Percentiles rank a stretch among this genome's conserved stretches.
Evolutionary conservation across 2,329 filamentous ascomycete genomes (phyloP).

Genomic region (Lachnellula occidentalis): DNA sequence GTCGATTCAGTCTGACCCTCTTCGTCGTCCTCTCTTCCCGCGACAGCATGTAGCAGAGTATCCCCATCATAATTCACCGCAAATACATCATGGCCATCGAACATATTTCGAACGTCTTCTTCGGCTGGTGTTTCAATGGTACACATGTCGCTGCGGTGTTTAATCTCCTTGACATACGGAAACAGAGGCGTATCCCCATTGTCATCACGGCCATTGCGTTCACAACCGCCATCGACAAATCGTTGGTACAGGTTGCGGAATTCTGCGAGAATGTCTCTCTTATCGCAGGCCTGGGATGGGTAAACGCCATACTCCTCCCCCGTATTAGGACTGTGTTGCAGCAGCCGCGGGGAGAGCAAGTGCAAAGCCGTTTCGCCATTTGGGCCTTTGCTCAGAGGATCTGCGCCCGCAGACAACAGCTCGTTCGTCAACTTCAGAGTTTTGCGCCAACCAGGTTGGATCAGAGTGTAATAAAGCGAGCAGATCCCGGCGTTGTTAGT

Average conservation of each 20-base stretch:
- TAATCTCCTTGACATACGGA: neutral
- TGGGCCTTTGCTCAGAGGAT: slow-evolving; percentile 1
- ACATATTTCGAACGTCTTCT: neutral
- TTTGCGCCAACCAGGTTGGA: neutral
- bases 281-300: neutral
- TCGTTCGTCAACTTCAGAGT: neutral
- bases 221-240: neutral
- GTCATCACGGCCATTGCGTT: neutral
- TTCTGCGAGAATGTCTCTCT: neutral
- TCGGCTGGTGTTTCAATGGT: neutral
- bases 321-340: neutral
- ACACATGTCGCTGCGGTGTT: neutral
- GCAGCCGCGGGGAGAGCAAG: neutral
- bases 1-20: neutral
- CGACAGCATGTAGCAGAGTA: slow-evolving; percentile 31
- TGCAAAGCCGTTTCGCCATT: slow-evolving; percentile 4
- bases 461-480: neutral
- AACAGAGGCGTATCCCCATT: slow-evolving; percentile 5
- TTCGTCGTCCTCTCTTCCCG: neutral
- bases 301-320: neutral
- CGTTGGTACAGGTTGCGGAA: neutral
- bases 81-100: slow-evolving; percentile 21
- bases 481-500: neutral
- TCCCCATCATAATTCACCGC: slow-evolving; percentile 25
- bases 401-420: slow-evolving; percentile 2